A percentile compares a stretch with the other conserved stretches of the same genome.
phyloP scores from a whole-genome alignment of 2,329 filamentous ascomycete species.

The Penicillium sp. region DNA sequence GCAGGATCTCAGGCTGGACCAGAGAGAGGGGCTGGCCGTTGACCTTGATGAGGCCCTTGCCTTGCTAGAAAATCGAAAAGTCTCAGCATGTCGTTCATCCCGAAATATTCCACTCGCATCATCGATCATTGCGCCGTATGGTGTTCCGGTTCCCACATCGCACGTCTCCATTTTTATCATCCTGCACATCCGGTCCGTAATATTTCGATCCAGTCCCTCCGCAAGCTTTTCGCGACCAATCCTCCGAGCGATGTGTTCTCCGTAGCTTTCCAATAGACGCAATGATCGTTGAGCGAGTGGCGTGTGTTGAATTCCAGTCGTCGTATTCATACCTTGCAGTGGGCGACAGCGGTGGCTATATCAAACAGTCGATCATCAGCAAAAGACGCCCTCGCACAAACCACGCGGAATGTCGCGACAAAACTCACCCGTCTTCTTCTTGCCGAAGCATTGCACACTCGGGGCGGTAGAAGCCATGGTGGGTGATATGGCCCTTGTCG shows the following conservation, averaged over 20 bases:
- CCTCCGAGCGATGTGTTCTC: background rate
- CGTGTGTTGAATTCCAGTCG: constrained; percentile 3
- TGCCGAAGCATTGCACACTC: constrained; percentile 98
- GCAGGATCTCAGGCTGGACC: constrained; percentile 93
- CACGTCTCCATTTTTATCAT: constrained; percentile 7
- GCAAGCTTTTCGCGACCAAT: background rate
- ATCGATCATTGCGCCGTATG: constrained; percentile 16
- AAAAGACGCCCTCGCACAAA: constrained; percentile 24
- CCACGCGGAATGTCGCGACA: constrained; percentile 6
- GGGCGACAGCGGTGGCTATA: constrained; percentile 79
- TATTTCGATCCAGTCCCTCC: background rate
- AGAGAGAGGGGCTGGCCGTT: constrained; percentile 95
- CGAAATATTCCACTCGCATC: constrained; percentile 1
- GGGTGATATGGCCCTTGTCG: constrained; percentile 45
- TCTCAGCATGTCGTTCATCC: constrained; percentile 30
- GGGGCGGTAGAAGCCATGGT: constrained; percentile 72
- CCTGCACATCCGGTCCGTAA: background rate
- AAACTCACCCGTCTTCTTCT: constrained; percentile 75
- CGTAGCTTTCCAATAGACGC: constrained; percentile 9
- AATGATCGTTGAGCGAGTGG: constrained; percentile 16
- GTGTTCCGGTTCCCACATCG: constrained; percentile 9
- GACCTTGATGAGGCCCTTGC: constrained; percentile 94
- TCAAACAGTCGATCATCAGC: constrained; percentile 32
- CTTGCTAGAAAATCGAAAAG: constrained; percentile 54
- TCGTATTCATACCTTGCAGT: constrained; percentile 74